These are phyloP conservation scores for Rhizopus microsporus DNA, from an alignment of 371 early-diverging fungal species.

Conservation along the genomic window DNA sequence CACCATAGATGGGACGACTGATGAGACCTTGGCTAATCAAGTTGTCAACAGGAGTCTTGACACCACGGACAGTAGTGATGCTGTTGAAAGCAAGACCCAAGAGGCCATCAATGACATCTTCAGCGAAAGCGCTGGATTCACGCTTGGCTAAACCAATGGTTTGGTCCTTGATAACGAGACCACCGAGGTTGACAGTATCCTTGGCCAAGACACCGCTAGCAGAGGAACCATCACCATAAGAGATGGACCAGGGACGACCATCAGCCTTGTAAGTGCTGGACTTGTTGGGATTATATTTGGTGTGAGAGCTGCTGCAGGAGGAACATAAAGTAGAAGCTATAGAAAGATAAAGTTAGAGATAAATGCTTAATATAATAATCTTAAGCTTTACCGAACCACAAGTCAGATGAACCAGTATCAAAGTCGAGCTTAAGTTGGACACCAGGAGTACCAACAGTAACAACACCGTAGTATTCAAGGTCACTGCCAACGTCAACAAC, in stretches of 20 bases:
- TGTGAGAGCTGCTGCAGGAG: constrained; percentile 35
- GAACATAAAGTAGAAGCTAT: constrained; percentile 39
- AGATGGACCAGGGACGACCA: constrained; percentile 45
- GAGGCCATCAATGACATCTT: constrained; percentile 29
- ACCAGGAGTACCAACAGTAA: constrained; percentile 78
- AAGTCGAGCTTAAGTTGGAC: constrained; percentile 81
- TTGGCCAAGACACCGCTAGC: constrained; percentile 37
- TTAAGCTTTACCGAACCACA: constrained; percentile 30
- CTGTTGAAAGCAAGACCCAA: constrained; percentile 51
- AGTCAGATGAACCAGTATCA: constrained; percentile 80
- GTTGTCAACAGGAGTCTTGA: constrained; percentile 44
- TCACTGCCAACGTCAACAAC: constrained; percentile 21
- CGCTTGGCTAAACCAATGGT: constrained; percentile 28
- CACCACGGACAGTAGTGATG: constrained; percentile 40
- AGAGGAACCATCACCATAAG: constrained; percentile 53
- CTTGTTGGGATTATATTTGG: constrained; percentile 42
- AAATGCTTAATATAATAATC: not conserved
- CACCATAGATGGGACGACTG: constrained; percentile 37
- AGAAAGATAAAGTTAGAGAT: not conserved
- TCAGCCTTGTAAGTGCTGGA: constrained; percentile 48
- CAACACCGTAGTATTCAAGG: constrained; percentile 74
- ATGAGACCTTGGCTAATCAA: constrained; percentile 44
- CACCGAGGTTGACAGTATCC: constrained; percentile 32
- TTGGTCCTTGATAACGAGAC: constrained; percentile 26
- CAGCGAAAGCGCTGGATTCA: constrained; percentile 16